Conservation (phyloP, 2,329 filamentous ascomycete genomes). For the Amesomyces nigricolor region DNA sequence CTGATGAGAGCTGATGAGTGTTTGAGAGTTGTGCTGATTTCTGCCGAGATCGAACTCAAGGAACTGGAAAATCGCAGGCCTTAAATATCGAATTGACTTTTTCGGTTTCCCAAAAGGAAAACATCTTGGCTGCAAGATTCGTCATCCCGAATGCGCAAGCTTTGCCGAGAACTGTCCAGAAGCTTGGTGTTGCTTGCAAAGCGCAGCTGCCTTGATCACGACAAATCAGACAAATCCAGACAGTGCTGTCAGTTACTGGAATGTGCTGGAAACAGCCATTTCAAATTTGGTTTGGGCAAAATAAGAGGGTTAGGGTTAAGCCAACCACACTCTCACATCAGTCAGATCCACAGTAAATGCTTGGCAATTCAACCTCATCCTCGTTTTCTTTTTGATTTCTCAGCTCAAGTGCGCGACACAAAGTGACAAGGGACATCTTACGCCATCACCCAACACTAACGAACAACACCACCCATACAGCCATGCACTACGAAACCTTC, state of each 20-base stretch:
- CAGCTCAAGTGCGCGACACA: too few species aligned
- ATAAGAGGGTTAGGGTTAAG: constrained; percentile 3
- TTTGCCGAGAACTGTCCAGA: constrained; percentile 13
- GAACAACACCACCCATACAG: neutral
- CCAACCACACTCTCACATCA: too few species aligned
- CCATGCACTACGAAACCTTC: constrained; percentile 18
- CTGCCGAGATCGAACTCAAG: constrained; percentile 9
- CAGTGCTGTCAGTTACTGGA: constrained; percentile 7
- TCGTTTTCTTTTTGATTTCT: too few species aligned
- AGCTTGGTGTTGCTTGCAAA: constrained; percentile 10
- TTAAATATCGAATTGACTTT: constrained; percentile 8
- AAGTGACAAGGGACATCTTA: too few species aligned
- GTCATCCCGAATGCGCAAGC: constrained; percentile 2
- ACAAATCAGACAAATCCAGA: neutral
- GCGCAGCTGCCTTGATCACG: neutral
- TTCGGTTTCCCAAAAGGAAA: neutral
- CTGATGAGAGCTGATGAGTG: neutral
- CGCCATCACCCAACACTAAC: too few species aligned
- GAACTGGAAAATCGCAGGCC: constrained; percentile 2
- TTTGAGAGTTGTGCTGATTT: constrained; percentile 2
- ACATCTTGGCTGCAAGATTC: neutral
- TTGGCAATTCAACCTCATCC: neutral
- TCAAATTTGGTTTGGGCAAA: neutral
- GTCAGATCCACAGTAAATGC: neutral
- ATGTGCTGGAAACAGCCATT: neutral